Base-by-base conservation (phyloP, 1,284 basidiomycete genomes). In the Filobasidium uniguttulatum region DNA sequence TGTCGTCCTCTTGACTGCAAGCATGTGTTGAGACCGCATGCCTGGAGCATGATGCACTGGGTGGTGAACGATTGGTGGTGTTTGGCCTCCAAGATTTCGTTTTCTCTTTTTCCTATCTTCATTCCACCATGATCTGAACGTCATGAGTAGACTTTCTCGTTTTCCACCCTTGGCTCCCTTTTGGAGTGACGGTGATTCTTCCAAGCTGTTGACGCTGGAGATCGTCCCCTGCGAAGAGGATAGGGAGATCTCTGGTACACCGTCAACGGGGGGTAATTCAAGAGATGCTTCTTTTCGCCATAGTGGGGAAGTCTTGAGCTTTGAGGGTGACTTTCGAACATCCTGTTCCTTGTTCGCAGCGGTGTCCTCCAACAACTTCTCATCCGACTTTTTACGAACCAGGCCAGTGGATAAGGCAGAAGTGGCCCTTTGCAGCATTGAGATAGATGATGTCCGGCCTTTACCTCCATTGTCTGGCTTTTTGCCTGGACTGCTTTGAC, bases 391-490 rank as follows among this genome's bases (percentile, higher is more conserved):
- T 69, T 88, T 88, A 53, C 80, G 71, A 38, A 85, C 82, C 8
- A 88, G 69, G 5, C 82, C 81, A 5, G 82, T 83, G 58, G 85
- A 83, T 3, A 88, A 61, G 0, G 68, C 87, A 0, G 86, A 90
- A 0, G 87, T 90, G 0, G 87, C 89, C 5, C 89, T 79, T 59
- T 93, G 89, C 73, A 94, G 83, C 66, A 94, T 91, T 61, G 82
- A 90, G 49, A 93, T 83, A 50, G 87, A 90, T 5, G 84, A 83
- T 1, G 84, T 79, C 6, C 87, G 74, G 26, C 66, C 70, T 62
- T 88, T 89, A 48, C 73, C 63, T 14, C 46, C 54, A n/a, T n/a
- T n/a, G 6, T 58, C 62, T 6, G 52, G 55, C 23, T 54, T 56
- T 20, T 52, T 54, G 22, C 57, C 55, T 44, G 62, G 60, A 37